Conservation (phyloP, 176 grass and related monocot genomes). For the Stipa capillata region DNA sequence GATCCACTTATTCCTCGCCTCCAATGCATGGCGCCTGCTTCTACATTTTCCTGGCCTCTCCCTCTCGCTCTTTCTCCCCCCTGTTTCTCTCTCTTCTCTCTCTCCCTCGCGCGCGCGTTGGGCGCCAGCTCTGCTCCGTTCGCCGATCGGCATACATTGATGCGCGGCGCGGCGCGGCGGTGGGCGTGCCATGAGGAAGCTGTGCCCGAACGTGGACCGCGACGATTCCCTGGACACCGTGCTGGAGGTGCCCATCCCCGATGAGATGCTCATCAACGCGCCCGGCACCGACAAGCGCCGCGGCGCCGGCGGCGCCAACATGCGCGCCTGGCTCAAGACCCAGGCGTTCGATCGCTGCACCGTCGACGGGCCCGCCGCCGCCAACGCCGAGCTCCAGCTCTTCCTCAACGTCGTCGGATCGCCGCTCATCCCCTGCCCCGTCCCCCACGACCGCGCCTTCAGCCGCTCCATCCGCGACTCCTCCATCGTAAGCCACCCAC, state of each 20-base stretch:
- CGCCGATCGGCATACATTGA: not conserved
- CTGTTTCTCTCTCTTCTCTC: not conserved
- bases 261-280: constrained; percentile 65
- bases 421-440: constrained; percentile 79
- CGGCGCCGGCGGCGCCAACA: constrained; percentile 43
- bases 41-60: constrained; percentile 17
- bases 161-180: no score
- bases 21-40: constrained; percentile 28
- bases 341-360: constrained; percentile 85
- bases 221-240: constrained; percentile 93
- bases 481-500: constrained; percentile 87
- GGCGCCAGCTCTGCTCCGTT: no score
- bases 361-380: constrained; percentile 13
- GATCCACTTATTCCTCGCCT: constrained; percentile 54
- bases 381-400: constrained; percentile 73
- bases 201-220: constrained; percentile 78
- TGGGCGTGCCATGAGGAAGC: constrained; percentile 63
- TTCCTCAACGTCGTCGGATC: constrained; percentile 91
- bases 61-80: constrained; percentile 5
- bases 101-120: not conserved
- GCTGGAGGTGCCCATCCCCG: constrained; percentile 95
- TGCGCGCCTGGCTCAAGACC: constrained; percentile 81
- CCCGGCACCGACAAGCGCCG: constrained; percentile 44
- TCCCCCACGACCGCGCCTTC: constrained; percentile 81
- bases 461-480: constrained; percentile 78